Evolutionary conservation across 768 basidiomycete genomes (phyloP).

Genomic region (Tulasnella calospora): DNA sequence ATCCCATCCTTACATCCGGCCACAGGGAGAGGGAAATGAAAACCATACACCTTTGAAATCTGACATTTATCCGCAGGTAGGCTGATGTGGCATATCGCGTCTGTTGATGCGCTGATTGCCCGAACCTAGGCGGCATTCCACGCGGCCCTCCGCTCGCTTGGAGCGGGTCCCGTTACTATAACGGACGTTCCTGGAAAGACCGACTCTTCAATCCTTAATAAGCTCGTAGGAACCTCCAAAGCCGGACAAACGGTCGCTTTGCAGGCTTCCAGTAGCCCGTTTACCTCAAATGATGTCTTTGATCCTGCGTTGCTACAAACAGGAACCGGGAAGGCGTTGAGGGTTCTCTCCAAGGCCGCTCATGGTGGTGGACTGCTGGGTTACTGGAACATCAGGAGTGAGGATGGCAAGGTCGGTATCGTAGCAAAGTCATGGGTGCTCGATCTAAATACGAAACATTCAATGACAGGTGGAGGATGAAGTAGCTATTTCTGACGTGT

Average conservation of each 20-base stretch:
- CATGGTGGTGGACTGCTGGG: slow-evolving; percentile 26
- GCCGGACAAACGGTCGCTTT: slow-evolving; percentile 22
- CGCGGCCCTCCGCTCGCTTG: slow-evolving; percentile 26
- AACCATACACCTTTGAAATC: not conserved
- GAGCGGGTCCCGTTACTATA: slow-evolving; percentile 26
- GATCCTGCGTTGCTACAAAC: slow-evolving; percentile 22
- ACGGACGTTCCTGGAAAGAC: slow-evolving; percentile 28
- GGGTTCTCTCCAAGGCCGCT: slow-evolving; percentile 21
- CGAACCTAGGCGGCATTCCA: slow-evolving; percentile 25
- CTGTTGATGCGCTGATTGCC: not conserved
- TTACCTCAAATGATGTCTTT: slow-evolving; percentile 19
- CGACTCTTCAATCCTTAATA: slow-evolving; percentile 23
- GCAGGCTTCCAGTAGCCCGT: slow-evolving; percentile 23
- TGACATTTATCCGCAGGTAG: slow-evolving; percentile 17
- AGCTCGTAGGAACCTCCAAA: slow-evolving; percentile 25
- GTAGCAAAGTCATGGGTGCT: not conserved
- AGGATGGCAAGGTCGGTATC: slow-evolving; percentile 19
- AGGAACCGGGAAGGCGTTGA: slow-evolving; percentile 23
- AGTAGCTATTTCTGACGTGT: not conserved
- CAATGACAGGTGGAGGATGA: slow-evolving; percentile 14
- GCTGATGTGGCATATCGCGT: not conserved
- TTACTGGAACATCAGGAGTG: slow-evolving; percentile 27
- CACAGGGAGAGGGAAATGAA: not conserved
- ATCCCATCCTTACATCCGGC: slow-evolving; percentile 27
- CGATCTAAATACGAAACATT: not conserved